Base-by-base conservation (phyloP, 331 rosid species). In the Stylosanthes scabra region DNA sequence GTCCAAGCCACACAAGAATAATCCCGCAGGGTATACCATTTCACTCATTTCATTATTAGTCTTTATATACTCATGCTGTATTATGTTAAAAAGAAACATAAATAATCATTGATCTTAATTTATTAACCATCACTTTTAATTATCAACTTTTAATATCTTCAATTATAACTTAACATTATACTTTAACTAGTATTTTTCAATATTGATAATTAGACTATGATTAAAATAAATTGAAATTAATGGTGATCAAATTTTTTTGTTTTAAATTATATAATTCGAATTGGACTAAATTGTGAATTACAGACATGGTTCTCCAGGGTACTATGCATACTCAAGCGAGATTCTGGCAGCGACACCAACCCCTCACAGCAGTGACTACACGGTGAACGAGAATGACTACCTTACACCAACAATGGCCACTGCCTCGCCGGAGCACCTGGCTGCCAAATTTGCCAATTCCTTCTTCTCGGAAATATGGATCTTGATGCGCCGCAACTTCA, bases 281-380 rank as follows among this genome's bases (percentile, higher is more conserved):
- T n/a, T n/a, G n/a, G n/a, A n/a, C n/a, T n/a, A n/a, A n/a, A n/a
- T n/a, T n/a, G n/a, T n/a, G n/a, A n/a, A n/a, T n/a, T n/a, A n/a
- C 93, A 91, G 90, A 27, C 49, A 59, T 41, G 44, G 80, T 40
- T 79, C 90, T n/a, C 83, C 98, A 0, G 89, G 82, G 6, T 75
- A 70, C 81, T 89, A 89, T 74, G 37, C 87, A 64, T 74, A 82
- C 80, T 86, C 97, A 3, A 86, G 83, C 56, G 97, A 93, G 57
- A 78, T 91, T 41, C 74, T 93, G 2, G 84, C 76, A 16, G 74
- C 85, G 13, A 89, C 97, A 27, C 97, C 94, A 60, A 89, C 98
- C 42, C 98, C 98, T 2, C 94, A 76, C 5, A 86, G 92, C 83
- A 91, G 98, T 39, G 98, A 93, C 87, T 91, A 89, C 84, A 81